Evolutionary conservation across 2,329 filamentous ascomycete species (phyloP).

Genomic region (Colletotrichum cuscutae): DNA sequence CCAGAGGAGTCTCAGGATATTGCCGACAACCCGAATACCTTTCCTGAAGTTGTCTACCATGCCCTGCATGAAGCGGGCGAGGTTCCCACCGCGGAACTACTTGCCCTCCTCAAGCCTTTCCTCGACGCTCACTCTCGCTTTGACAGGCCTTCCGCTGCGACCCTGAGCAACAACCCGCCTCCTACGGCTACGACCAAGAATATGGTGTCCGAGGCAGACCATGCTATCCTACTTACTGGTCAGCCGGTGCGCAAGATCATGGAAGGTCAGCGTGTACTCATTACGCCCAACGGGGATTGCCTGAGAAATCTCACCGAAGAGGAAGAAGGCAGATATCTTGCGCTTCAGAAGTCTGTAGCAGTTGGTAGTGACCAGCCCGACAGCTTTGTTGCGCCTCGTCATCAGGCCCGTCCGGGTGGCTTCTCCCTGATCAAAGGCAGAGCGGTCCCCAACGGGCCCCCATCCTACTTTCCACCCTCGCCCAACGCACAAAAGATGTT

Average conservation of each 20-base stretch:
- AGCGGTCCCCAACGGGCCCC: conserved; percentile 71
- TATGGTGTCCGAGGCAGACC: conserved; percentile 64
- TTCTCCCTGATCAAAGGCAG: conserved; percentile 73
- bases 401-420: conserved; percentile 63
- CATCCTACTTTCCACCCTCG: conserved; percentile 68
- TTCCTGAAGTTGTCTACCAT: conserved; percentile 32
- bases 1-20: conserved; percentile 26
- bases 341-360: conserved; percentile 71
- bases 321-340: conserved; percentile 77
- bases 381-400: conserved; percentile 65
- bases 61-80: conserved; percentile 20
- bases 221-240: conserved; percentile 64
- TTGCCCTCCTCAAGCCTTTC: conserved; percentile 51
- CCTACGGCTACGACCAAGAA: conserved; percentile 50
- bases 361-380: conserved; percentile 61
- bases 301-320: conserved; percentile 76
- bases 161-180: conserved; percentile 20
- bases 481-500: conserved; percentile 50
- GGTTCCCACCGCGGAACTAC: conserved; percentile 40
- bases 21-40: conserved; percentile 31
- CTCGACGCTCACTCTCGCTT: conserved; percentile 35
- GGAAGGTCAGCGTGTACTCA: conserved; percentile 74
- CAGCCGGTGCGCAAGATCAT: conserved; percentile 70
- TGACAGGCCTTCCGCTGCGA: conserved; percentile 15
- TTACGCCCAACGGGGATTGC: conserved; percentile 81